These are phyloP conservation scores for Vitis riparia DNA, from an alignment of 164 flowering plant genomes.

Conservation along the genomic window DNA sequence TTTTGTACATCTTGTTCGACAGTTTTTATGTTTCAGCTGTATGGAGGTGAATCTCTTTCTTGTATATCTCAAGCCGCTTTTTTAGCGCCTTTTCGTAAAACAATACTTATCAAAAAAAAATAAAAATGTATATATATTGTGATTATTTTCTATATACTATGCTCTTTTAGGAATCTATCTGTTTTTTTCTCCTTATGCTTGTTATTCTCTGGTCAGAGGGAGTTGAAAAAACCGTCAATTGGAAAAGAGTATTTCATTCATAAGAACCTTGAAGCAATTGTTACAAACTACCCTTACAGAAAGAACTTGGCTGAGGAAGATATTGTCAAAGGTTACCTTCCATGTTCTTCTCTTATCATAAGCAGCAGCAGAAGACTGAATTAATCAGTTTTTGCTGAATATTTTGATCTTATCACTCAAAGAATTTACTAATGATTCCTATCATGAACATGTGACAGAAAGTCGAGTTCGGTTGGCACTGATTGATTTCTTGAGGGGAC, in stretches of 20 bases:
- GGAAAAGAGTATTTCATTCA: conserved; percentile 89
- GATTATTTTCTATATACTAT: background rate
- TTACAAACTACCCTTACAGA: conserved; percentile 74
- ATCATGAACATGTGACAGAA: conserved; percentile 48
- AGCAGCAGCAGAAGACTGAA: background rate
- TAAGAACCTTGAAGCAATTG: conserved; percentile 84
- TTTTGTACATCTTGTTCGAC: too few species aligned
- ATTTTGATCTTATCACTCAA: background rate
- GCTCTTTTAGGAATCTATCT: background rate
- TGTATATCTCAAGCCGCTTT: too few species aligned
- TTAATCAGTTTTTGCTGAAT: background rate
- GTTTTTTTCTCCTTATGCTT: background rate
- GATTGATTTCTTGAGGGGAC: conserved; percentile 92
- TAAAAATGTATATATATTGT: too few species aligned
- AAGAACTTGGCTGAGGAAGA: conserved; percentile 74
- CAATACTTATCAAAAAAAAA: too few species aligned
- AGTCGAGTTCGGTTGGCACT: conserved; percentile 72
- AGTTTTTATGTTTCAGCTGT: too few species aligned
- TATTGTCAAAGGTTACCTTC: conserved; percentile 62
- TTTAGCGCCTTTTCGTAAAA: too few species aligned
- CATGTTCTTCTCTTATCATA: background rate
- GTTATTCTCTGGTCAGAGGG: conserved; percentile 56
- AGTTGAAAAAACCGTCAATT: conserved; percentile 73
- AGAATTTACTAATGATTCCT: conserved; percentile 11
- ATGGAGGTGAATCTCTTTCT: too few species aligned